Conservation (phyloP, 2,329 filamentous ascomycete genomes). For the Ramularia endophylla region DNA sequence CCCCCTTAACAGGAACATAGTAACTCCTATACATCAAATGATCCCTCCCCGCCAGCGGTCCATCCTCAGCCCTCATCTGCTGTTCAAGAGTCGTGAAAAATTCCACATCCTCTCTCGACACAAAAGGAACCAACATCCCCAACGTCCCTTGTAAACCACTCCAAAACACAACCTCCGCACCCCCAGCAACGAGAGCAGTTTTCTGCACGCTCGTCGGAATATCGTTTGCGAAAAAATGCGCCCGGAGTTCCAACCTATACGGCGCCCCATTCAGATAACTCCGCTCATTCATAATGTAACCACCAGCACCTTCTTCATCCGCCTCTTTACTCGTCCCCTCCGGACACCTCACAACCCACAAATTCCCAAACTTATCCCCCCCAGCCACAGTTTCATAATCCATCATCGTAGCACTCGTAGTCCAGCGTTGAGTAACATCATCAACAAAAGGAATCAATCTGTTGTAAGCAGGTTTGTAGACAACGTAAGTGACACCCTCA, state of each 20-base stretch:
- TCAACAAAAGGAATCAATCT: conserved; percentile 89
- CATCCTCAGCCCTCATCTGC: conserved; percentile 78
- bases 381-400: conserved; percentile 96
- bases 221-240: conserved; percentile 87
- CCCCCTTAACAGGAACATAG: conserved; percentile 92
- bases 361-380: conserved; percentile 95
- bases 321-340: conserved; percentile 80
- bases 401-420: conserved; percentile 84
- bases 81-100: conserved; percentile 95
- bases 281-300: conserved; percentile 85
- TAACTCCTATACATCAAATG: conserved; percentile 95
- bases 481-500: conserved; percentile 84
- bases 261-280: conserved; percentile 85
- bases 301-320: conserved; percentile 84
- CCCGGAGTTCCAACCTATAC: conserved; percentile 76
- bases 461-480: conserved; percentile 90
- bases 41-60: conserved; percentile 84
- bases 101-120: conserved; percentile 86
- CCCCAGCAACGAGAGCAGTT: conserved; percentile 82
- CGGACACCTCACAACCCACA: conserved; percentile 87
- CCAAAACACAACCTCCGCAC: conserved; percentile 88
- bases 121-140: conserved; percentile 86
- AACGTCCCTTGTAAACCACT: conserved; percentile 91
- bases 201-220: conserved; percentile 88
- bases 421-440: conserved; percentile 85